A percentile compares a stretch with the other conserved stretches of the same genome.
Evolutionary conservation across 2,329 filamentous ascomycete genomes (phyloP).

Genomic region (Hirsutella thompsonii): DNA sequence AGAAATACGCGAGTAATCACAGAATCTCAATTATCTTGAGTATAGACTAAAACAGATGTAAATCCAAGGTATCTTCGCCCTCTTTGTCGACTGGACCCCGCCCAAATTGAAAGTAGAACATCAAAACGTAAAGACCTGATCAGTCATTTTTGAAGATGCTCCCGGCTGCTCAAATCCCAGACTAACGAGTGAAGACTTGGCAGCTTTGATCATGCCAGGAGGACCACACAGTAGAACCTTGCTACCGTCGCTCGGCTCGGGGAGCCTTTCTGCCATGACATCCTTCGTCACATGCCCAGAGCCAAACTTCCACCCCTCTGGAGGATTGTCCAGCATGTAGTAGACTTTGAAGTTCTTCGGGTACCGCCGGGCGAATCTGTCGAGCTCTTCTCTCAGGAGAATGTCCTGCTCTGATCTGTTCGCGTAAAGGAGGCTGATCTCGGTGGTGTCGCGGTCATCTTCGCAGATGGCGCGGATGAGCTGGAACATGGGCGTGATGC

Average conservation of each 20-base stretch:
- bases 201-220: conserved; percentile 44
- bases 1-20: too few species aligned
- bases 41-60: too few species aligned
- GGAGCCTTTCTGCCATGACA: conserved; percentile 34
- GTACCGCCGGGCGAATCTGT: conserved; percentile 34
- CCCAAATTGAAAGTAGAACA: too few species aligned
- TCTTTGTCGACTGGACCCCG: too few species aligned
- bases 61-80: too few species aligned
- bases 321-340: conserved; percentile 39
- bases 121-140: conserved; percentile 43
- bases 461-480: conserved; percentile 51
- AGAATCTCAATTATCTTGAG: too few species aligned
- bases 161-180: conserved; percentile 39
- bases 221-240: conserved; percentile 49
- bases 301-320: conserved; percentile 32
- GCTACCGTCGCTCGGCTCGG: conserved; percentile 27
- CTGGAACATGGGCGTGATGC: conserved; percentile 28
- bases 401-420: conserved; percentile 48
- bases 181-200: conserved; percentile 34
- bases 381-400: conserved; percentile 41
- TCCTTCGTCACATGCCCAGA: conserved; percentile 37
- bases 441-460: conserved; percentile 42
- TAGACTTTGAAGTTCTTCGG: conserved; percentile 40
- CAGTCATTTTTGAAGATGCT: conserved; percentile 34
- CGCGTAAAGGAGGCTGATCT: conserved; percentile 44